Evolutionary conservation across 2,329 filamentous ascomycete species (phyloP), one percentile per base, ranked within the genome.

Genomic region (Phyllosticta citrichinensis): DNA sequence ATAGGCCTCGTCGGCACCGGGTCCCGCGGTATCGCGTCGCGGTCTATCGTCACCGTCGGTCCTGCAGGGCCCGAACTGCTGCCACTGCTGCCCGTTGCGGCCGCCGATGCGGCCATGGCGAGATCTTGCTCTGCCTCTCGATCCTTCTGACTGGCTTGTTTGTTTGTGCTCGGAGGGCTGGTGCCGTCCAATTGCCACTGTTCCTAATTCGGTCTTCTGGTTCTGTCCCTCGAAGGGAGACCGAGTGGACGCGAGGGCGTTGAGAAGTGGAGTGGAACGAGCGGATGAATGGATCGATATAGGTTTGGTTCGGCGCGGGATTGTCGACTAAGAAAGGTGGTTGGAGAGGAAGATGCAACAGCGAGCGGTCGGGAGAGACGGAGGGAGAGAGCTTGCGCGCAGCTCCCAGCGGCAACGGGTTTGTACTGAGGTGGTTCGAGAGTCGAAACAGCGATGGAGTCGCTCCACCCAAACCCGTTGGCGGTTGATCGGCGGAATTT

Each of bases 1-100:
- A 96, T 78, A 17, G 92, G 92, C 70, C 93, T 94, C 66, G 84
- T 83, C 72, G 56, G 57, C 24, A 63, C 60, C 14, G 60, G 60
- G 50, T 61, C 59, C 27, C 59, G 54, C 47, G 59, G 59, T n/a
- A 61, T 55, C 11, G 53, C 14, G 50, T 52, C 25, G 20, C 25
- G 35, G 25, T 56, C 59, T 10, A 57, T 27, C 47, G 55, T 25
- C 11, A 53, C 14, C 30, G 53, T n/a, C 11, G 25, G 27, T 5
- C 27, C 27, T 30, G 27, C 27, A 30, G 27, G 27, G 6, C 27
- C 14, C 6, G 52, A 8, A n/a, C 52, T 25, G 58, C 40, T 30
- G 56, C 35, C 50, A 51, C 52, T 47, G 19, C 19, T 10, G 25
- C 52, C 27, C 52, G 22, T 54, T 27, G 25, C n/a, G 22, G 22